Conservation (phyloP, 129 eudicot species). For the Apium graveolens region DNA sequence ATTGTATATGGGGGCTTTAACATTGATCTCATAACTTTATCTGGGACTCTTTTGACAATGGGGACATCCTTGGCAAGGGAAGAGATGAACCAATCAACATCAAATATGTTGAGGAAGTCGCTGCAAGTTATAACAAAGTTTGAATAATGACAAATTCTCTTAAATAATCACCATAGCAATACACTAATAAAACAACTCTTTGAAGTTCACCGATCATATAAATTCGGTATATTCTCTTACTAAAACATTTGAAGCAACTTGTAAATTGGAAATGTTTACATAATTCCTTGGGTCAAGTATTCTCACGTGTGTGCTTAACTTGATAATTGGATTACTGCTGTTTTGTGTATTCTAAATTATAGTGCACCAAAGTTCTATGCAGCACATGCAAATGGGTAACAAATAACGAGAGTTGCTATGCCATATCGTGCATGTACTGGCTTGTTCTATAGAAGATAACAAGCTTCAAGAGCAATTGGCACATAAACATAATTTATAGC, state of each 20-base stretch:
- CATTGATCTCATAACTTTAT: slow-evolving; percentile 87
- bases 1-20: slow-evolving; percentile 94
- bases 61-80: slow-evolving; percentile 82
- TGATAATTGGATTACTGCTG: neutral
- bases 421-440: neutral
- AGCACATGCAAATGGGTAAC: neutral
- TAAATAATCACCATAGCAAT: neutral
- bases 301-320: neutral
- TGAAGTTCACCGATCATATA: neutral
- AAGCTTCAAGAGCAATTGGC: neutral
- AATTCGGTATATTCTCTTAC: neutral
- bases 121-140: slow-evolving; percentile 38
- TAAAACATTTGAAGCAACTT: neutral
- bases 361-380: neutral
- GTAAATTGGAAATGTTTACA: neutral
- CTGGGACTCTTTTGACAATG: slow-evolving; percentile 83
- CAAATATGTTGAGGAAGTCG: slow-evolving; percentile 81
- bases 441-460: neutral
- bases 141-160: neutral
- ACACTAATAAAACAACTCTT: neutral
- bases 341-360: neutral
- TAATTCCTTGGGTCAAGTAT: neutral
- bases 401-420: neutral
- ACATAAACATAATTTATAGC: neutral
- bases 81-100: slow-evolving; percentile 88